Percentiles rank a stretch among this genome's conserved stretches.
These are phyloP conservation scores for Saccharomycopsis hybrid DNA, from an alignment of 1,139 yeast species.

Conservation along the genomic window DNA sequence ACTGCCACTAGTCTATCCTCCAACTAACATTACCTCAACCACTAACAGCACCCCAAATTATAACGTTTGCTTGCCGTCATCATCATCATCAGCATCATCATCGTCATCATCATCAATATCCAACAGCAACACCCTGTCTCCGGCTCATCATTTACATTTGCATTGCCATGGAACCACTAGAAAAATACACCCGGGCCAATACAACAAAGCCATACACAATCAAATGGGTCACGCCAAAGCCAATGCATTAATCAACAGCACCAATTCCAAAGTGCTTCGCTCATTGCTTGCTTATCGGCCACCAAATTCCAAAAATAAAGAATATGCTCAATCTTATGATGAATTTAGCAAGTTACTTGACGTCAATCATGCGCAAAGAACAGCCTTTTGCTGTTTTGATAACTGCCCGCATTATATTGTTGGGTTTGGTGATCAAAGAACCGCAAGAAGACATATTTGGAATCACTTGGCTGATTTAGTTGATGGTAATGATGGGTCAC, in stretches of 20 bases:
- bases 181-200: not conserved
- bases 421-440: constrained; percentile 18
- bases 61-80: too few species aligned
- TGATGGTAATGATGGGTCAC: not conserved
- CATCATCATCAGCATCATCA: too few species aligned
- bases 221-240: not conserved
- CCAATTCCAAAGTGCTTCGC: not conserved
- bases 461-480: constrained; percentile 7
- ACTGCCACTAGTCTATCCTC: too few species aligned
- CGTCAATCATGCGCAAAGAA: constrained; percentile 2
- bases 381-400: constrained; percentile 16
- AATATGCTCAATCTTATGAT: constrained; percentile 3
- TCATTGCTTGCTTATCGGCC: not conserved
- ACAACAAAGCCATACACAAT: not conserved
- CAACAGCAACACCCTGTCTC: too few species aligned
- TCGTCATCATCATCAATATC: too few species aligned
- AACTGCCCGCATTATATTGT: constrained; percentile 14
- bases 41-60: too few species aligned
- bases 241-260: not conserved
- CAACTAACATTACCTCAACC: too few species aligned
- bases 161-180: too few species aligned
- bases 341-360: constrained; percentile 15
- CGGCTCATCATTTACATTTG: too few species aligned
- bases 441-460: constrained; percentile 18
- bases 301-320: constrained; percentile 1